Conservation (phyloP, 78 protist species). For the Dictyostelium purpureum region DNA sequence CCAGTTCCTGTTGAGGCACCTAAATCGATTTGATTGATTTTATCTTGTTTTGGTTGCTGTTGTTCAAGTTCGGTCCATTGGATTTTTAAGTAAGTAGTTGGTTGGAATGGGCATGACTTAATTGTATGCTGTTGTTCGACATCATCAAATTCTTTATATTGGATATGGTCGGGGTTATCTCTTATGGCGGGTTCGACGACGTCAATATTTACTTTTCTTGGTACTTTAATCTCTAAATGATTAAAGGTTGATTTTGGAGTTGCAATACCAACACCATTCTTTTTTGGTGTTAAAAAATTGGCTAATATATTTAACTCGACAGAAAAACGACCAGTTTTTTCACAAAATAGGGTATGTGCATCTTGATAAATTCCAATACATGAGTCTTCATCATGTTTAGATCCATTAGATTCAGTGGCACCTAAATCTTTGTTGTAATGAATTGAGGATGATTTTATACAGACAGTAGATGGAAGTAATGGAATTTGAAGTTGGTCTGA, state of each 20-base stretch:
- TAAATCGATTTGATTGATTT: constrained; percentile 14
- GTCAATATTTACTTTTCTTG: constrained; percentile 16
- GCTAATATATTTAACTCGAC: constrained; percentile 23
- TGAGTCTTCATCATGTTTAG: constrained; percentile 14
- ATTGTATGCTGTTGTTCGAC: not conserved
- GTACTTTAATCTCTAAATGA: constrained; percentile 10
- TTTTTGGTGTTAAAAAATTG: constrained; percentile 54
- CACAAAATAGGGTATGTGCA: constrained; percentile 53
- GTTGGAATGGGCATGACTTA: constrained; percentile 12
- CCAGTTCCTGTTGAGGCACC: constrained; percentile 1
- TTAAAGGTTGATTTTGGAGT: constrained; percentile 55
- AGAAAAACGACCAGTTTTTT: constrained; percentile 13
- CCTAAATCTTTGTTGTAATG: not conserved
- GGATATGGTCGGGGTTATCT: not conserved
- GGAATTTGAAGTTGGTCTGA: constrained; percentile 38
- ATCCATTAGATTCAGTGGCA: not conserved
- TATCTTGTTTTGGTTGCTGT: not conserved
- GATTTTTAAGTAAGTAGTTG: constrained; percentile 30
- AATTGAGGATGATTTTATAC: not conserved
- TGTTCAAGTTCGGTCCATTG: constrained; percentile 72
- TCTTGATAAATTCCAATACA: constrained; percentile 26
- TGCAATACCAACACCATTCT: constrained; percentile 74
- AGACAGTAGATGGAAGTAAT: constrained; percentile 43
- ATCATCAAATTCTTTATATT: not conserved
- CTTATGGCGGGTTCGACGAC: not conserved